Evolutionary conservation across 345 rosid genomes (phyloP).

Genomic region (Mercurialis annua): DNA sequence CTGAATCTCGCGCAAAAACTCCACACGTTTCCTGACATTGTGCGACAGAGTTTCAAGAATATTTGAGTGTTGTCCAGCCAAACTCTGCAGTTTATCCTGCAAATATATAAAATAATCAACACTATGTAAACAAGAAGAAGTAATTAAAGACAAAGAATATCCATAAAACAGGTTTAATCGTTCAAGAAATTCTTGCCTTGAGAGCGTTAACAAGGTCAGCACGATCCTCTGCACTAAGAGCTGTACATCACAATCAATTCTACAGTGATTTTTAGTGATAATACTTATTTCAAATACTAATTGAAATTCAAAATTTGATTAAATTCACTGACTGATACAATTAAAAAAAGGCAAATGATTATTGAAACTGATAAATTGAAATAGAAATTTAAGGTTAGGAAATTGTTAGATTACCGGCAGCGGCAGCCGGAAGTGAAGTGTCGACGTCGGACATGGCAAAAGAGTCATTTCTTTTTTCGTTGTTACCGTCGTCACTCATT

Average conservation of each 20-base stretch:
- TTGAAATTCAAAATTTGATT: background rate
- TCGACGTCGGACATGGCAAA: slow-evolving; percentile 8
- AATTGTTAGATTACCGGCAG: slow-evolving; percentile 19
- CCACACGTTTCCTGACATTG: slow-evolving; percentile 10
- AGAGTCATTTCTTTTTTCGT: slow-evolving; percentile 6
- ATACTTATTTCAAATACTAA: background rate
- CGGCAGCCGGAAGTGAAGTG: slow-evolving; percentile 23
- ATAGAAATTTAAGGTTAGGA: background rate
- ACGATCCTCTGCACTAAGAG: slow-evolving; percentile 68
- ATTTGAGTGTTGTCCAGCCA: slow-evolving; percentile 82
- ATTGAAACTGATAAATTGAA: background rate
- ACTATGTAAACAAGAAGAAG: background rate
- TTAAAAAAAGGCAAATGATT: background rate
- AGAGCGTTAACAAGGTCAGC: slow-evolving; percentile 80
- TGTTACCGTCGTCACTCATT: background rate
- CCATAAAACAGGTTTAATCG: background rate
- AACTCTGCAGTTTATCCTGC: slow-evolving; percentile 75
- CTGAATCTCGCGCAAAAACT: slow-evolving; percentile 21
- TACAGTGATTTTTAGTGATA: background rate
- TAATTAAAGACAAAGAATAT: background rate
- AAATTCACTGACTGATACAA: background rate
- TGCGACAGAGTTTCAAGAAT: slow-evolving; percentile 64
- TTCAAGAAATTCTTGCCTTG: slow-evolving; percentile 35
- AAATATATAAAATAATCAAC: background rate
- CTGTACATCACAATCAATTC: slow-evolving; percentile 27